Percentiles rank a stretch among this genome's conserved stretches.
Conservation (phyloP, 257 asterid species). For the Przewalskia tangutica region DNA sequence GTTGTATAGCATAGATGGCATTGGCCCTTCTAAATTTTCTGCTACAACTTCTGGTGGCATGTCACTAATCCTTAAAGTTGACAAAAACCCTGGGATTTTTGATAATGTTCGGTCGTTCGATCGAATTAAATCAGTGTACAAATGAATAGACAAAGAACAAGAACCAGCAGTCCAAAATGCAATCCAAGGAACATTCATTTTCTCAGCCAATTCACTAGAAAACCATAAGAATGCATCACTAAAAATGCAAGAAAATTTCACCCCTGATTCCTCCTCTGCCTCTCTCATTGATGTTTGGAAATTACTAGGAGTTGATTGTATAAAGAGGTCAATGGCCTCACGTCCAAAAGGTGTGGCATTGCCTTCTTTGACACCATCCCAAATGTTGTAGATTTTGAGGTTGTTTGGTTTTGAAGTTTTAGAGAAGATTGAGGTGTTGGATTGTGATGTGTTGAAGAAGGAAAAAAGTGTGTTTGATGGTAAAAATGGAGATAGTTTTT, state of each 20-base stretch:
- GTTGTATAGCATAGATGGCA: conserved; percentile 36
- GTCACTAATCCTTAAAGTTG: conserved; percentile 24
- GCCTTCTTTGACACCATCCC: conserved; percentile 43
- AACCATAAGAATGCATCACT: conserved; percentile 65
- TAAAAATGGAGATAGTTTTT: conserved; percentile 22
- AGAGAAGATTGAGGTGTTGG: conserved; percentile 23
- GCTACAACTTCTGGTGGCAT: conserved; percentile 46
- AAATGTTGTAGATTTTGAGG: conserved; percentile 27
- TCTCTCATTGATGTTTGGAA: conserved; percentile 31
- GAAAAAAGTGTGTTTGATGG: conserved; percentile 30
- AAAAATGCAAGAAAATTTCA: conserved; percentile 34
- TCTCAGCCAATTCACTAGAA: conserved; percentile 42
- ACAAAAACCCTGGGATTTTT: conserved; percentile 45
- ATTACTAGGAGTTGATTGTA: conserved; percentile 41
- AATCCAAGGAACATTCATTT: conserved; percentile 52
- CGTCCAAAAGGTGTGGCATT: conserved; percentile 24
- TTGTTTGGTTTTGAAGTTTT: not conserved
- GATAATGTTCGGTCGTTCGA: conserved; percentile 13
- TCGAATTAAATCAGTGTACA: conserved; percentile 38
- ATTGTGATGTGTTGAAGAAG: conserved; percentile 37
- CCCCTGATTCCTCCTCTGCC: conserved; percentile 39
- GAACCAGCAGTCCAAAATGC: conserved; percentile 56
- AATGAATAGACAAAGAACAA: conserved; percentile 43
- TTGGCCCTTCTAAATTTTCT: conserved; percentile 26
- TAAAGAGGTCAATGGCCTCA: conserved; percentile 38